Base-by-base conservation (phyloP, 352 stramenopile species). In the Pythium brachiatum region DNA sequence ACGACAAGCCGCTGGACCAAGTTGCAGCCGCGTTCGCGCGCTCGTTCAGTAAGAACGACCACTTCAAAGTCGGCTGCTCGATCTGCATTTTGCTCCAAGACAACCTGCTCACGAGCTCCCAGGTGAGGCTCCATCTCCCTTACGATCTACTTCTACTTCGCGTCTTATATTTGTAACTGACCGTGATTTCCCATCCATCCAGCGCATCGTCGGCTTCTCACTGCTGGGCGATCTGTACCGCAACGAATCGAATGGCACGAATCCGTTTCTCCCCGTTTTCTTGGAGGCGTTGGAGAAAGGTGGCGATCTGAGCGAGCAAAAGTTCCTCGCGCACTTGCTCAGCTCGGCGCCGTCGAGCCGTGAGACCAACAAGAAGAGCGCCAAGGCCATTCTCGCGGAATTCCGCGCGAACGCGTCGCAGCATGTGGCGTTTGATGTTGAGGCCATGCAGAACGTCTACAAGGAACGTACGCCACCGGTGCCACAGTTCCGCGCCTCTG, bases 21-120 rank as follows among this genome's bases (percentile, higher is more conserved):
- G 86, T 94, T 25, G 60, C 70, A 11, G 81, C 70, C 47, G 69
- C 83, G 52, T 93, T 93, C 63, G 61, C 84, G 54, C 79, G 80
- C 41, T 90, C 86, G 9, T 94, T 92, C 69, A 91, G 79, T 48
- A 94, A 94, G 69, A 94, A 91, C 57, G 86, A 93, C 69, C 86
- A 94, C 69, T 94, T 94, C 66, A 92, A 93, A 87, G 79, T 94
- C 51, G 90, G 90, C 64, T 97, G 88, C 75, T 92, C 84, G 38
- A 81, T 97, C 60, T 95, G 83, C 72, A 92, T 96, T 64, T 54
- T 97, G 68, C 68, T 97, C 16, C 79, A 92, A 60, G 90, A 97
- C 74, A 96, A 97, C 46, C 68, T 97, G 61, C 83, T 97, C 48
- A 97, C 87, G 15, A 89, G 84, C 59, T 89, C 85, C 8, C 88